Conservation (phyloP, 371 early-diverging fungal species). For the Dinochytrium kinnereticum region DNA sequence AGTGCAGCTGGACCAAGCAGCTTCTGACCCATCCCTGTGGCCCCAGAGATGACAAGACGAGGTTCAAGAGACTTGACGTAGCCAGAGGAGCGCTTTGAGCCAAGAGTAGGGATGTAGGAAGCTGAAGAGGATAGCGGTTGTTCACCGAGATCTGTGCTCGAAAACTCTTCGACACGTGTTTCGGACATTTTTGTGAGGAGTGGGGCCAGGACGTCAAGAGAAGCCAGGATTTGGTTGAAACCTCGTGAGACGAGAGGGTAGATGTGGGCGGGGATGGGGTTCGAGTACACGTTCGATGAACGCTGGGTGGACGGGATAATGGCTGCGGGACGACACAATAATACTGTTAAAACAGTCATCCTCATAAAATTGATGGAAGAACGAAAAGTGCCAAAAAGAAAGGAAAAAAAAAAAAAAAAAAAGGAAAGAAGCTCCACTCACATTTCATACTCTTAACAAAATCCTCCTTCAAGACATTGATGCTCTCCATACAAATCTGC, state of each 20-base stretch:
- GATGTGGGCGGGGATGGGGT: constrained; percentile 47
- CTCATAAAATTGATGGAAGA: too few relatives aligned
- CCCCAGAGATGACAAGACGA: constrained; percentile 59
- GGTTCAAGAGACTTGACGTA: constrained; percentile 50
- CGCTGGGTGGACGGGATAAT: constrained; percentile 59
- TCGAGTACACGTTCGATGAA: constrained; percentile 47
- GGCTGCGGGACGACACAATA: constrained; percentile 22
- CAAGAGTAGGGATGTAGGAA: not conserved
- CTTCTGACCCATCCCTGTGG: constrained; percentile 58
- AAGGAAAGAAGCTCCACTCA: constrained; percentile 14
- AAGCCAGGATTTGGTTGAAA: constrained; percentile 10
- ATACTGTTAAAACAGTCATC: too few relatives aligned
- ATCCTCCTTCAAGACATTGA: constrained; percentile 59
- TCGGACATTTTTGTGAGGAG: constrained; percentile 25
- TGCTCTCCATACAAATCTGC: constrained; percentile 47
- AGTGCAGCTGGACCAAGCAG: constrained; percentile 57
- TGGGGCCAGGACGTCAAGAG: constrained; percentile 36
- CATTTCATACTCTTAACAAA: constrained; percentile 56
- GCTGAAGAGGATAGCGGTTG: not conserved
- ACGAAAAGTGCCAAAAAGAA: not conserved
- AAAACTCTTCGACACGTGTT: constrained; percentile 24
- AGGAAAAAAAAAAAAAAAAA: not conserved
- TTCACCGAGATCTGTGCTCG: not conserved
- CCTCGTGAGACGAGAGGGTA: constrained; percentile 42
- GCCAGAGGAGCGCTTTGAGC: not conserved